phyloP scores from a whole-genome alignment of 208 protist genomes.

The Balamuthia mandrillaris region DNA sequence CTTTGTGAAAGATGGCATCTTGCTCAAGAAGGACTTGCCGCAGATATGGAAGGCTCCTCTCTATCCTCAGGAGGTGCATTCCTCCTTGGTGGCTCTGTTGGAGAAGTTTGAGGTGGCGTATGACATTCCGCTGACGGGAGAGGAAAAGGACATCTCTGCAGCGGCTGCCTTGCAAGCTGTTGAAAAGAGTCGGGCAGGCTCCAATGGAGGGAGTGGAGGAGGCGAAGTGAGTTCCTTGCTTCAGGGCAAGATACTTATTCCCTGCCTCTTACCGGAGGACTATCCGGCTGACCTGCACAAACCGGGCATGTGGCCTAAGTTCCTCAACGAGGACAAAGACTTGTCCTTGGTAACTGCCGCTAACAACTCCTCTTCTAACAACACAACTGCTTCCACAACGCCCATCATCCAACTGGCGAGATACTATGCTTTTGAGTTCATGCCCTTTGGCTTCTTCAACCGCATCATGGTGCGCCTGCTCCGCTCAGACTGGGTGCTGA shows the following conservation, averaged over 20 bases:
- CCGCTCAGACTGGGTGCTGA: neutral
- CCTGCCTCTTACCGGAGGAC: neutral
- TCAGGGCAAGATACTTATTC: neutral
- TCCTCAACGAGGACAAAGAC: too few relatives aligned
- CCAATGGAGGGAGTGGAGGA: neutral
- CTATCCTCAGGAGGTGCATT: neutral
- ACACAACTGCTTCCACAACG: too few relatives aligned
- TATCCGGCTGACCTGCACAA: neutral
- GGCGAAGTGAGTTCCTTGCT: neutral
- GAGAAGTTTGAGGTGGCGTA: neutral
- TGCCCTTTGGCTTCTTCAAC: constrained; percentile 12
- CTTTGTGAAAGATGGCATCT: too few relatives aligned
- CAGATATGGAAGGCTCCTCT: neutral
- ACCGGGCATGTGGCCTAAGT: constrained; percentile 1
- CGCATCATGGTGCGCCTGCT: constrained; percentile 29
- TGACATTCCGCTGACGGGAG: neutral
- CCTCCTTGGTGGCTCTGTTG: neutral
- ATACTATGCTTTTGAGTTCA: neutral
- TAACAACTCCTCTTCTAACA: too few relatives aligned
- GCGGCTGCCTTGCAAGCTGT: neutral
- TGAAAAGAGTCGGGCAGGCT: neutral
- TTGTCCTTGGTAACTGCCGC: too few relatives aligned
- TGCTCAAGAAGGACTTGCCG: too few relatives aligned
- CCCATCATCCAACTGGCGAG: constrained; percentile 6
- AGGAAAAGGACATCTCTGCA: neutral